Percentiles rank a stretch among this genome's conserved stretches.
Evolutionary conservation across 805 yeast genomes (phyloP).

Genomic region (Kodamaea hsintzibuensis): DNA sequence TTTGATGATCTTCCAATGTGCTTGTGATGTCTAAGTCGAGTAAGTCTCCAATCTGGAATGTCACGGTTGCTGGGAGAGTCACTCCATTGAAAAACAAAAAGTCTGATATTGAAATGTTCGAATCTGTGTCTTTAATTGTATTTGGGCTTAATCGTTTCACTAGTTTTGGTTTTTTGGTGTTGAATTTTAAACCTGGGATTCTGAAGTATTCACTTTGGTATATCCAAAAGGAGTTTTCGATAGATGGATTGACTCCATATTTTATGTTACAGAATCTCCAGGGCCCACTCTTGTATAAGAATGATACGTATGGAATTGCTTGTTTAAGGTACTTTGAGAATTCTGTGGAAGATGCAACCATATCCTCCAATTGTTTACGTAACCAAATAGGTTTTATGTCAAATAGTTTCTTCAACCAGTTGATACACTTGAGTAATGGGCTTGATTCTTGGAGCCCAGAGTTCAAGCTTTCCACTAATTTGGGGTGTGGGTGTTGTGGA

Average conservation of each 20-base stretch:
- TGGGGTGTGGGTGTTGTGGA: conserved; percentile 53
- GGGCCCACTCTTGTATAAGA: conserved; percentile 84
- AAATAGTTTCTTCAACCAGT: conserved; percentile 51
- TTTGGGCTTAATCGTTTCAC: conserved; percentile 25
- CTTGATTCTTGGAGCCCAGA: conserved; percentile 33
- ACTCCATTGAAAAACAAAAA: conserved; percentile 69
- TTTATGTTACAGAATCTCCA: conserved; percentile 86
- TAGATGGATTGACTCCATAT: conserved; percentile 77
- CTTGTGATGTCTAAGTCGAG: conserved; percentile 59
- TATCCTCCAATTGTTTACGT: conserved; percentile 64
- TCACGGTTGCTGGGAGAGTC: conserved; percentile 64
- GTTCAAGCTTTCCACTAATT: conserved; percentile 38
- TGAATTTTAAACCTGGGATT: conserved; percentile 34
- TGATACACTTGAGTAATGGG: conserved; percentile 44
- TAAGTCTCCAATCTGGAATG: conserved; percentile 80
- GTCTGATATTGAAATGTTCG: conserved; percentile 20
- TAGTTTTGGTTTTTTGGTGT: not conserved
- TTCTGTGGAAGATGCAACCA: conserved; percentile 44
- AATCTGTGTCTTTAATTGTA: conserved; percentile 20
- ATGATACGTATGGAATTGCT: conserved; percentile 84
- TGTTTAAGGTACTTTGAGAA: conserved; percentile 54
- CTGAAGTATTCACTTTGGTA: conserved; percentile 89
- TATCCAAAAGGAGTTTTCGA: conserved; percentile 51
- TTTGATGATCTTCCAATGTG: conserved; percentile 37
- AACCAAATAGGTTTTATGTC: conserved; percentile 82